phyloP scores from a whole-genome alignment of 1,284 basidiomycete genomes.

The Boletus sp. region DNA sequence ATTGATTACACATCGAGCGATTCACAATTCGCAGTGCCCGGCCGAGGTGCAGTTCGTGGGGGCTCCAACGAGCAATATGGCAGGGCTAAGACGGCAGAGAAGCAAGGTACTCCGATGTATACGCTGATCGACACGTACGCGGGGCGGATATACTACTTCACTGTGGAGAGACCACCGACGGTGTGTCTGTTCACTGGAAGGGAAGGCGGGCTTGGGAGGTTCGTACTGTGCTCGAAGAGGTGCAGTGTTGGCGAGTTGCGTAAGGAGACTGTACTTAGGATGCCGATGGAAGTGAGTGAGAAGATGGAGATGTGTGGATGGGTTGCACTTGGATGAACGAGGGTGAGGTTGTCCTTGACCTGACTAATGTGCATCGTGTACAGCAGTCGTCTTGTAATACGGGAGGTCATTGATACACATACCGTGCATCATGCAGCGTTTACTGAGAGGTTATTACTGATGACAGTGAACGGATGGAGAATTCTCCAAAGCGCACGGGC shows the following conservation, averaged over 20 bases:
- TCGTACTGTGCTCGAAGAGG: conserved; percentile 23
- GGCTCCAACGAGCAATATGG: background rate
- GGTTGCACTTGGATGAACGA: background rate
- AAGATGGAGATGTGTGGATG: background rate
- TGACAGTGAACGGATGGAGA: too few relatives aligned
- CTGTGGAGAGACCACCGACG: conserved; percentile 15
- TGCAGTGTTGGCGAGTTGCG: conserved; percentile 16
- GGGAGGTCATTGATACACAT: too few relatives aligned
- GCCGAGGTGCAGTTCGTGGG: too few relatives aligned
- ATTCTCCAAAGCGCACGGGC: too few relatives aligned
- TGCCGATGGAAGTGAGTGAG: conserved; percentile 9
- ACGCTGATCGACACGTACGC: conserved; percentile 19
- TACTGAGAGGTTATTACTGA: too few relatives aligned
- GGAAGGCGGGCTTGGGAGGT: conserved; percentile 22
- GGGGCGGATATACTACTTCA: conserved; percentile 18
- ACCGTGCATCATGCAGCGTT: too few relatives aligned
- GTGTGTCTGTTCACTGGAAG: conserved; percentile 22
- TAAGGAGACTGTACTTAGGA: conserved; percentile 21
- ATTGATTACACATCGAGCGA: too few relatives aligned
- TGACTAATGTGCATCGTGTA: background rate
- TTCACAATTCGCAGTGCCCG: too few relatives aligned
- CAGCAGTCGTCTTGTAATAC: too few relatives aligned
- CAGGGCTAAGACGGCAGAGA: background rate
- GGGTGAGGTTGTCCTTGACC: background rate
- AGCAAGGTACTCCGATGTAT: background rate